Evolutionary conservation across 495 filamentous ascomycete genomes (phyloP).

Genomic region (Aspergillus homomorphus): DNA sequence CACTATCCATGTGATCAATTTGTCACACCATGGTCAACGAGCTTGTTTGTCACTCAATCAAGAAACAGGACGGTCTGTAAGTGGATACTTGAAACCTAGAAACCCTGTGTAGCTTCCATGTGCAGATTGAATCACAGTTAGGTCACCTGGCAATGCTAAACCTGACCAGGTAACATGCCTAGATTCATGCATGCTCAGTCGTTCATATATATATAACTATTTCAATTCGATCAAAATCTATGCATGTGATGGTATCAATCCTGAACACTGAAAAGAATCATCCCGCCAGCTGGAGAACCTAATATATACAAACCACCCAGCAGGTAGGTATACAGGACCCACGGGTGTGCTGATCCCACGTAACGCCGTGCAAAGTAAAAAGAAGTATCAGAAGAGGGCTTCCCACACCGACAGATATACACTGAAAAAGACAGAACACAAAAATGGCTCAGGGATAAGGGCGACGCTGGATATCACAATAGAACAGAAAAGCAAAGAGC

Average conservation of each 20-base stretch:
- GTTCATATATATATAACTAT: background rate
- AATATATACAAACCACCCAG: slow-evolving; percentile 11
- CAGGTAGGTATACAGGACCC: slow-evolving; percentile 4
- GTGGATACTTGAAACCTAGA: no score
- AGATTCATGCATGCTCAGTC: background rate
- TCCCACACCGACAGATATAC: slow-evolving; percentile 14
- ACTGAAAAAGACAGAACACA: slow-evolving; percentile 11
- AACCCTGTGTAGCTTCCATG: no score
- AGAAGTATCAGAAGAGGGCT: slow-evolving; percentile 9
- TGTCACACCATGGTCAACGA: no score
- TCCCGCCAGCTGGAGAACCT: background rate
- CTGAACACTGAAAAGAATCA: slow-evolving; percentile 1
- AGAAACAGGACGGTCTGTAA: no score
- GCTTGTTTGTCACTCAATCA: no score
- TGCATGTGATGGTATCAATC: slow-evolving; percentile 13
- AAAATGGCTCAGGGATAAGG: slow-evolving; percentile 18
- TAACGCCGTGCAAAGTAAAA: slow-evolving; percentile 18
- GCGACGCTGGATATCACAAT: slow-evolving; percentile 27
- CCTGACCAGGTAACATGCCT: no score
- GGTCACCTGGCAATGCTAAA: no score
- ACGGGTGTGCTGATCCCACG: slow-evolving; percentile 4
- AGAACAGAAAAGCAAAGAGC: slow-evolving; percentile 8
- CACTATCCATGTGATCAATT: background rate
- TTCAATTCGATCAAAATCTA: slow-evolving; percentile 11
- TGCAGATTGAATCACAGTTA: no score